phyloP scores from a whole-genome alignment of 495 filamentous ascomycete genomes.

The Pyronema domesticum region DNA sequence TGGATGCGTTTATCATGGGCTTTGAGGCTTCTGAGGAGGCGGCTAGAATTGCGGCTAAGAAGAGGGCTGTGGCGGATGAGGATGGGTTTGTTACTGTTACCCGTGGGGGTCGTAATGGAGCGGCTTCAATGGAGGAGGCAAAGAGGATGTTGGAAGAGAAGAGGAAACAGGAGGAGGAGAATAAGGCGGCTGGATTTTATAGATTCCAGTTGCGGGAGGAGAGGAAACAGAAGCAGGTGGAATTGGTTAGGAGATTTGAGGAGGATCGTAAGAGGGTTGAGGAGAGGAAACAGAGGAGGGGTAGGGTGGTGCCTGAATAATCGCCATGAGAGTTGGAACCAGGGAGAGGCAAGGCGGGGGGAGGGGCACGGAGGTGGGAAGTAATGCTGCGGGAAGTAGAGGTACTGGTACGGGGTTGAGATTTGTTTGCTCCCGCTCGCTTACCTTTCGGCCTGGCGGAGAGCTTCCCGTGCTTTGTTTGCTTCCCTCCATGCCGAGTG shows the following conservation, averaged over 20 bases:
- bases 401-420: no score
- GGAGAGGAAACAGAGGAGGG: constrained; percentile 37
- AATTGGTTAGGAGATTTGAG: constrained; percentile 48
- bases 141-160: constrained; percentile 53
- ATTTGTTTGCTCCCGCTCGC: no score
- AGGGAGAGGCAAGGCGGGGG: neutral
- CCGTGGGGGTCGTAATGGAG: constrained; percentile 44
- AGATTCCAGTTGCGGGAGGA: constrained; percentile 82
- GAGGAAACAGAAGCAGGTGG: constrained; percentile 61
- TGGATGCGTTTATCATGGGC: constrained; percentile 65
- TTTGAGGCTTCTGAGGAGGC: constrained; percentile 55
- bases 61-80: constrained; percentile 65
- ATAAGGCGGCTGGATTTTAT: constrained; percentile 67
- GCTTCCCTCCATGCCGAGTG: no score
- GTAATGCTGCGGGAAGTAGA: no score
- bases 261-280: constrained; percentile 44
- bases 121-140: constrained; percentile 54
- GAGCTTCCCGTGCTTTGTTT: no score
- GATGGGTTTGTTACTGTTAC: constrained; percentile 92
- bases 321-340: constrained; percentile 28
- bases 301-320: constrained; percentile 29
- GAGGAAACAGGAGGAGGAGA: constrained; percentile 49
- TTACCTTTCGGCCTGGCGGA: no score
- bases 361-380: no score
- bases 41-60: constrained; percentile 40